Evolutionary conservation across 371 early-diverging fungal genomes (phyloP), one percentile per base, ranked within the genome.

Genomic region (Fennellomyces sp.): DNA sequence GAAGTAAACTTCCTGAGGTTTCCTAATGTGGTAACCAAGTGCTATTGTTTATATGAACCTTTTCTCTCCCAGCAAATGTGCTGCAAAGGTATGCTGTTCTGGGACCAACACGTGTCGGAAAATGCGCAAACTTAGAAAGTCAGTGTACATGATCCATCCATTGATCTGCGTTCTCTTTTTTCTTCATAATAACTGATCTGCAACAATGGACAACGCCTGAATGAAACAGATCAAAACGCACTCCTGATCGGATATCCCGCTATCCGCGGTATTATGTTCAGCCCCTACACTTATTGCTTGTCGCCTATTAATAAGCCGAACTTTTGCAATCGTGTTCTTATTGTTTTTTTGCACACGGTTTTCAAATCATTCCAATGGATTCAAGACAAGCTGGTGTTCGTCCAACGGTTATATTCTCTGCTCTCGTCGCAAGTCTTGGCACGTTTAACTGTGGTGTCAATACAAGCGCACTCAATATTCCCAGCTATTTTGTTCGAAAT

Each of bases 401-500:
- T 45, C 45, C 23, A 1, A 2, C n/a, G 42, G 72, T 75, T 19
- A 26, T 78, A 26, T 78, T 78, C 50, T 76, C 78, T 33, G 76
- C 69, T 11, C 36, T 65, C 30, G 58, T 76, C 11, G 76, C 80
- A 31, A 60, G 72, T 28, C 58, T 80, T 11, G 78, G 76, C 52
- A 58, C 78, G 36, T 66, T 79, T 31, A 73, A 75, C 50, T 64
- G 60, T 54, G 81, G 83, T 66, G 65, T 75, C 56, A 75, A 77
- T 47, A 81, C 76, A 8, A 67, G 68, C 30, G 58, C 72, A 5
- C 56, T 74, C 26, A 78, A 79, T 56, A 76, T 77, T 55, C 80
- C 81, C 8, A 73, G 69, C 19, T 30, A 68, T 53, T 58, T 53
- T 29, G 66, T 78, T 23, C 63, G 68, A 33, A 36, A 70, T n/a